Base-by-base conservation (phyloP, 129 eudicot genomes). In the Solidago caesia region DNA sequence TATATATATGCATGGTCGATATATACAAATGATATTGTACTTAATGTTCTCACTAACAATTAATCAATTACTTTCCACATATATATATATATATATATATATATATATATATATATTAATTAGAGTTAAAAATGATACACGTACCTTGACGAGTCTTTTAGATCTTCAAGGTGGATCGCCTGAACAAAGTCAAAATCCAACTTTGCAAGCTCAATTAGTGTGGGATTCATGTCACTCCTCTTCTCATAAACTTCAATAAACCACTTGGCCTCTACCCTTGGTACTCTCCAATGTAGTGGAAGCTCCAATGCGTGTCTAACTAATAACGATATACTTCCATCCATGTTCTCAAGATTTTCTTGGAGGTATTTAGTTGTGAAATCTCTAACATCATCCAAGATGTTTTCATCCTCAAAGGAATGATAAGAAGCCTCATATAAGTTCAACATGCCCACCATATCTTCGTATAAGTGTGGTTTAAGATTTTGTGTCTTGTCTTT, bases 61-160 rank as follows among this genome's bases (percentile, higher is more conserved):
- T 21, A 21, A 21, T 21, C 21, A 21, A 21, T 21, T 21, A 21
- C 21, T 21, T 21, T 21, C 21, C 21, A 21, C 21, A 21, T 21
- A 21, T 21, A 21, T 21, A 21, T 21, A 21, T 21, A 21, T 21
- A 21, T 21, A 21, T 21, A 21, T 21, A 21, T 21, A n/a, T n/a
- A 21, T 21, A 21, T 21, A 21, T 21, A 21, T 21, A 21, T 21
- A 21, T 21, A 21, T 21, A 21, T 21, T 21, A 33, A 33, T 33
- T 58, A 3, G 39, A 33, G 39, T 33, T 33, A 4, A 13, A 66
- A 10, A 77, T 44, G 48, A 43, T 21, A 21, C 21, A 21, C 21
- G 21, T 71, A 74, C 75, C 82, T 70, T 78, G 82, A 78, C 0
- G 82, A 15, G 72, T 70, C 5, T 78, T 78, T 78, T 29, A 78